A percentile compares a stretch with the other conserved stretches of the same genome.
These are phyloP conservation scores for Xylaria curta DNA, from an alignment of 495 filamentous ascomycete species.

Conservation along the genomic window DNA sequence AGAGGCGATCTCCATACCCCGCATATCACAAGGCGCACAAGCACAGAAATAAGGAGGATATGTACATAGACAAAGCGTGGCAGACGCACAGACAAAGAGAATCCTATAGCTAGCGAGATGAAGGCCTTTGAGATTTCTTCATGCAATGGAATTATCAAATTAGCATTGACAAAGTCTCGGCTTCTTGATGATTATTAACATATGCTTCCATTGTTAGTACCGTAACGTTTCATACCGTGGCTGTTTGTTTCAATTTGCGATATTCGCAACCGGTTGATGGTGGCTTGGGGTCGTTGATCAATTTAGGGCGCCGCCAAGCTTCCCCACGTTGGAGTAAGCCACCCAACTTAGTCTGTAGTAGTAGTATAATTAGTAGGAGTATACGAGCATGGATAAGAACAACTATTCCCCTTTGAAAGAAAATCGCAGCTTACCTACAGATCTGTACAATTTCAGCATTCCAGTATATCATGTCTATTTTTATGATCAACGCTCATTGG, in stretches of 20 bases:
- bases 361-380: no score
- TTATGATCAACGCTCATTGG: neutral
- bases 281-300: neutral
- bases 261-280: neutral
- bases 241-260: neutral
- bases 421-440: neutral
- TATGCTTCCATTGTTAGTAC: neutral
- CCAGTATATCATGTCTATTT: neutral
- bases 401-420: neutral
- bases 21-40: no score
- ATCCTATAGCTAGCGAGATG: no score
- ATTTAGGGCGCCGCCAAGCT: neutral
- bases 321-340: neutral
- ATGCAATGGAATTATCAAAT: neutral
- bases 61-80: no score
- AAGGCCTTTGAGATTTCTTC: no score
- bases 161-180: no score
- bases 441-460: no score
- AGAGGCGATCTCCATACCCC: no score
- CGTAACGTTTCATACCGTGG: neutral
- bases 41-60: no score
- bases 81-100: no score
- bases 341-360: no score
- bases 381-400: neutral
- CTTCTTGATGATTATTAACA: neutral